These are phyloP conservation scores for Solanum dulcamara DNA, from an alignment of 257 asterid genomes.

Conservation along the genomic window DNA sequence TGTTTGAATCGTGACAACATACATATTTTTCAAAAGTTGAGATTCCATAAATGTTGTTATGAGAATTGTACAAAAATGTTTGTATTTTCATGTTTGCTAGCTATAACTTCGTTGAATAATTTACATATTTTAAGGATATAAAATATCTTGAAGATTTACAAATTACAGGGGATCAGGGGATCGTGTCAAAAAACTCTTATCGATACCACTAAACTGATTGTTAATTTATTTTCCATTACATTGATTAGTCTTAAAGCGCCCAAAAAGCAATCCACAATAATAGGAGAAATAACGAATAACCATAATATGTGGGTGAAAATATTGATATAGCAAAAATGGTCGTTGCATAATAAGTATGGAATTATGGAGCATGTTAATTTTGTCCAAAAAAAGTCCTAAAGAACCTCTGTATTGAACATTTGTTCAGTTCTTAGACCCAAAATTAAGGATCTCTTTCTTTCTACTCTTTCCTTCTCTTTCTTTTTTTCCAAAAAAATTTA, in stretches of 20 bases:
- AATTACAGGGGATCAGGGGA: neutral
- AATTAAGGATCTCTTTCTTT: neutral
- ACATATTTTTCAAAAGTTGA: no score
- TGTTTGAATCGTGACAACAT: no score
- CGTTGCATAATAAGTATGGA: neutral
- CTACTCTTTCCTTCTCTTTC: neutral
- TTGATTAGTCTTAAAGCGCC: neutral
- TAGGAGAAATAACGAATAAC: neutral
- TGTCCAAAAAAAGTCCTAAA: neutral
- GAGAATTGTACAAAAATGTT: neutral
- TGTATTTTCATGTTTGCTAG: neutral
- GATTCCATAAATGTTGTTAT: neutral
- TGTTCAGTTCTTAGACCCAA: neutral
- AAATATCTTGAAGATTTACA: neutral
- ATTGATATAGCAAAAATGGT: neutral
- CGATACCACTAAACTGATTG: neutral
- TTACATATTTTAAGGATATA: neutral
- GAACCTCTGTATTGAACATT: neutral
- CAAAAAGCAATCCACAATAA: neutral
- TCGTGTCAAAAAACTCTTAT: neutral
- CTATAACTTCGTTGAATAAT: neutral
- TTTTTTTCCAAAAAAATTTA: neutral
- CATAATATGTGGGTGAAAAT: neutral
- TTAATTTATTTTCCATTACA: neutral
- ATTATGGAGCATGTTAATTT: neutral